phyloP scores from a whole-genome alignment of 108 stramenopile genomes.

The Stephanodiscus minutulus region DNA sequence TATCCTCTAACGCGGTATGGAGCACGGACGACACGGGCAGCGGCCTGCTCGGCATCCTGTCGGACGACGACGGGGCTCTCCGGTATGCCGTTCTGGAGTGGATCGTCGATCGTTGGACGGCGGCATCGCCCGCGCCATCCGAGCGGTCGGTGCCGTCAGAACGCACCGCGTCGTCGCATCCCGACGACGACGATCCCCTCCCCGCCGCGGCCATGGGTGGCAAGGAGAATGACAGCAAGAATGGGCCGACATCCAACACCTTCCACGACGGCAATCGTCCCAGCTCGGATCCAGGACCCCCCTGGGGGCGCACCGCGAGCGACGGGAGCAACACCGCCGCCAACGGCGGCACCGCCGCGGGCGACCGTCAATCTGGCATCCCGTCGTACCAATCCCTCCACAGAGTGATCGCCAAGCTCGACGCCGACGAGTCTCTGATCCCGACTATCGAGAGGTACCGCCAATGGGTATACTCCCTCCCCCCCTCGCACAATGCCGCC shows the following conservation, averaged over 20 bases:
- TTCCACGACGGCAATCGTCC: background rate
- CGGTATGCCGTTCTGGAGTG: slow-evolving; percentile 38
- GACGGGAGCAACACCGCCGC: background rate
- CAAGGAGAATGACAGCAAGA: background rate
- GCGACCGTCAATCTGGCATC: background rate
- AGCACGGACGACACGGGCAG: slow-evolving; percentile 12
- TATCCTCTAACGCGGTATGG: slow-evolving; percentile 36
- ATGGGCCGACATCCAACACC: background rate
- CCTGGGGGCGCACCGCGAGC: background rate
- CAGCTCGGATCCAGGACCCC: background rate
- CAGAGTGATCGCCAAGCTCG: slow-evolving; percentile 36
- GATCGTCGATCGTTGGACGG: slow-evolving; percentile 38
- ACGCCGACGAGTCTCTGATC: slow-evolving; percentile 43
- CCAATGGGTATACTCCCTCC: slow-evolving; percentile 35
- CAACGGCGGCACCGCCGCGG: background rate
- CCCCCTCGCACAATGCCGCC: slow-evolving; percentile 24
- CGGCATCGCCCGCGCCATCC: slow-evolving; percentile 15
- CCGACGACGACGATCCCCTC: background rate
- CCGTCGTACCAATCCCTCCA: slow-evolving; percentile 32
- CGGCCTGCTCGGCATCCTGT: slow-evolving; percentile 14
- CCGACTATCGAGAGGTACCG: slow-evolving; percentile 37
- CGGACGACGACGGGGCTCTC: slow-evolving; percentile 36
- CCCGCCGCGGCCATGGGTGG: background rate
- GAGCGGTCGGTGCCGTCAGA: background rate
- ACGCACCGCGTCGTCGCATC: background rate